Percentiles rank a stretch among this genome's conserved stretches.
Evolutionary conservation across 768 basidiomycete species (phyloP).

Genomic region (Trametes villosa): DNA sequence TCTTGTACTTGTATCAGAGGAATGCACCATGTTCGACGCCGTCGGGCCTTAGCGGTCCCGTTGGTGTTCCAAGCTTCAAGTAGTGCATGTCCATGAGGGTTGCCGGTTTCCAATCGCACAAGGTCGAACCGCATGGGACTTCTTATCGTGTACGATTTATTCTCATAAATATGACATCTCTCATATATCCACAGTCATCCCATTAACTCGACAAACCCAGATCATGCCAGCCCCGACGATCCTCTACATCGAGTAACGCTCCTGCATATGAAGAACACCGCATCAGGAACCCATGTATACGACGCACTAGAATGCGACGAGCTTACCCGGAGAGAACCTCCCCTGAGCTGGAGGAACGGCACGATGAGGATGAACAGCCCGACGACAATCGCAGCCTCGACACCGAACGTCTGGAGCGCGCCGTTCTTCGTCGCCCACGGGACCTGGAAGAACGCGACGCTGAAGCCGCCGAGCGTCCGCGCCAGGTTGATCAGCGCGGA

Average conservation of each 20-base stretch:
- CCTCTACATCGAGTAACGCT: conserved; percentile 12
- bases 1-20: background rate
- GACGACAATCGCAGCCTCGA: conserved; percentile 63
- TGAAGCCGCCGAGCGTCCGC: conserved; percentile 61
- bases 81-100: too few species aligned
- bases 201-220: background rate
- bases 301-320: background rate
- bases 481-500: conserved; percentile 63
- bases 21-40: background rate
- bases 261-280: too few species aligned
- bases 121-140: too few species aligned
- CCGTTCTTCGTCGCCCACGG: conserved; percentile 66
- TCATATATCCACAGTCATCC: background rate
- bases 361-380: conserved; percentile 56
- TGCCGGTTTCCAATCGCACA: too few species aligned
- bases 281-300: too few species aligned
- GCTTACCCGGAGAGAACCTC: conserved; percentile 50
- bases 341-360: conserved; percentile 55
- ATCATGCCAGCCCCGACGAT: background rate
- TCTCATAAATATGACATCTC: background rate
- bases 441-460: conserved; percentile 69
- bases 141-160: background rate
- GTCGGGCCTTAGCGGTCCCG: too few species aligned
- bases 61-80: too few species aligned
- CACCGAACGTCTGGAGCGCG: conserved; percentile 63